Conservation (phyloP, 2,329 filamentous ascomycete genomes). For the Ophiocordyceps camponoti-saundersi region DNA sequence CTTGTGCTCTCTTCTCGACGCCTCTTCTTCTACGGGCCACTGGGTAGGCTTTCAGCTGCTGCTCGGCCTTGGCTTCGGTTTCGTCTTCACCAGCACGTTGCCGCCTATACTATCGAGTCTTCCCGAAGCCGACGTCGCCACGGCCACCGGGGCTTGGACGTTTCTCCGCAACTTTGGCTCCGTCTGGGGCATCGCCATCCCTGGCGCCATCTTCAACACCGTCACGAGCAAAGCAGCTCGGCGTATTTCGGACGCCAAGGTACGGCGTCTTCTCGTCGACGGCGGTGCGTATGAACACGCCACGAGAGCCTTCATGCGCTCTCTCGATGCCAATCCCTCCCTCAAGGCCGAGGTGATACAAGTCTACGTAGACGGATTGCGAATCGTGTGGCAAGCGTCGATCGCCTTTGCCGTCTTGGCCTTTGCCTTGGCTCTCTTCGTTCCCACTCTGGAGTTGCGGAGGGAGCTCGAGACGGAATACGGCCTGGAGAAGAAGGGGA, state of each 20-base stretch:
- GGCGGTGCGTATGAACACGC: constrained; percentile 11
- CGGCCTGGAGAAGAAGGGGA: constrained; percentile 5
- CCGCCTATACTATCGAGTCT: constrained; percentile 25
- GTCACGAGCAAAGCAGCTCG: constrained; percentile 2
- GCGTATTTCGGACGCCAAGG: constrained; percentile 2
- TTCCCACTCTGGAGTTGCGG: constrained; percentile 9
- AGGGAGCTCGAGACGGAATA: constrained; percentile 12
- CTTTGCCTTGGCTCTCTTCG: constrained; percentile 6
- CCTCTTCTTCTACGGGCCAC: constrained; percentile 14
- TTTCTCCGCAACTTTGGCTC: constrained; percentile 30
- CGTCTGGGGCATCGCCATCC: constrained; percentile 28
- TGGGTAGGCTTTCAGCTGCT: constrained; percentile 27
- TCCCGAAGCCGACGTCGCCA: constrained; percentile 17
- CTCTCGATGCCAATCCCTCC: constrained; percentile 1
- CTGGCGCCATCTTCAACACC: constrained; percentile 18
- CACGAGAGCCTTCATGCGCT: constrained; percentile 6
- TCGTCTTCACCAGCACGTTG: constrained; percentile 21
- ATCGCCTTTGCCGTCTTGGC: constrained; percentile 11
- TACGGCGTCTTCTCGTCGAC: constrained; percentile 2
- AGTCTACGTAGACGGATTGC: constrained; percentile 4
- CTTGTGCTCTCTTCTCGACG: constrained; percentile 21
- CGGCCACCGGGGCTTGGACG: constrained; percentile 21
- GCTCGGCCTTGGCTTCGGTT: constrained; percentile 21
- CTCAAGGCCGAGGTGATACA: constrained; percentile 7
- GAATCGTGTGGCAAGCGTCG: constrained; percentile 10